Evolutionary conservation across 75 land plant species (phyloP).

Genomic region (Pinus albicaulis): DNA sequence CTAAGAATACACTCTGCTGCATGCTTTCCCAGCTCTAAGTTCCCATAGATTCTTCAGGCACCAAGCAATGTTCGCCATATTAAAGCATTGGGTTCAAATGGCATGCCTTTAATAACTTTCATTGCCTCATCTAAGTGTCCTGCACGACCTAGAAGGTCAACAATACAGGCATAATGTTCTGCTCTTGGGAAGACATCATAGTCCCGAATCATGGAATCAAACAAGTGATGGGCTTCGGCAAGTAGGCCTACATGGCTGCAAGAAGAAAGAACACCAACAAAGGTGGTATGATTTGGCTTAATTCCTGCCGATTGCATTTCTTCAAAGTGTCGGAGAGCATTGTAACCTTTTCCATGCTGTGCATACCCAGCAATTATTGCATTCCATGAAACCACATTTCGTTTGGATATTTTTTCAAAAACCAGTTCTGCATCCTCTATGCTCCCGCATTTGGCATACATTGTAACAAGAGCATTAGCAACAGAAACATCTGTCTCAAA

Average conservation of each 20-base stretch:
- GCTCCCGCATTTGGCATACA: slow-evolving; percentile 59
- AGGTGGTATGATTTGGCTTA: too few species aligned
- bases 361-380: slow-evolving; percentile 56
- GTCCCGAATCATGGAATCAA: neutral
- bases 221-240: neutral
- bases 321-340: too few species aligned
- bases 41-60: slow-evolving; percentile 7
- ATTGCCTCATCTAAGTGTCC: too few species aligned
- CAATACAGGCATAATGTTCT: neutral
- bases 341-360: neutral
- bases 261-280: neutral
- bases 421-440: slow-evolving; percentile 30
- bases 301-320: too few species aligned
- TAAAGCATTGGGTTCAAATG: too few species aligned
- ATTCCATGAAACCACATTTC: slow-evolving; percentile 54
- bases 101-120: too few species aligned
- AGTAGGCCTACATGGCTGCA: slow-evolving; percentile 8
- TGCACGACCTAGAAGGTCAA: too few species aligned
- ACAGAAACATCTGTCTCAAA: slow-evolving; percentile 21
- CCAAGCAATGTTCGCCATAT: too few species aligned
- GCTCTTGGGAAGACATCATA: slow-evolving; percentile 1
- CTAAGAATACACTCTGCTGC: neutral
- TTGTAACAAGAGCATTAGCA: slow-evolving; percentile 51
- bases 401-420: slow-evolving; percentile 31
- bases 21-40: neutral